Conservation (phyloP, 2,329 filamentous ascomycete genomes). For the Epichloe scottii region DNA sequence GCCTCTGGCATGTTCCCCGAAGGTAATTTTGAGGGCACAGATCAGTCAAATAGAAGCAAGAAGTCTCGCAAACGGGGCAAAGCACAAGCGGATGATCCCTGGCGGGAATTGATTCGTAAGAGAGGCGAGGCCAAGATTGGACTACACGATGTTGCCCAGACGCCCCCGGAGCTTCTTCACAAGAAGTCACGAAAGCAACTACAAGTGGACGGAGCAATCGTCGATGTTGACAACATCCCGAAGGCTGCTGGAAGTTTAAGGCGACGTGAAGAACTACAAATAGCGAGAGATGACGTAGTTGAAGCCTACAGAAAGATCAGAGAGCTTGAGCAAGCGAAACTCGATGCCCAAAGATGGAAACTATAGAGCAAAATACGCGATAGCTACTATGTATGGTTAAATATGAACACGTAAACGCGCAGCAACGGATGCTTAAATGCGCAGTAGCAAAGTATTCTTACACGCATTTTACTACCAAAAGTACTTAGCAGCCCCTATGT, state of each 20-base stretch:
- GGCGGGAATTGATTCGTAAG: conserved; percentile 59
- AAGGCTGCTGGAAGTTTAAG: conserved; percentile 27
- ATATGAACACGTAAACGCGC: not conserved
- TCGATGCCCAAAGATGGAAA: conserved; percentile 9
- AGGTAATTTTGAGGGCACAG: conserved; percentile 27
- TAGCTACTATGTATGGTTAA: not conserved
- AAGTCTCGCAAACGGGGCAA: conserved; percentile 21
- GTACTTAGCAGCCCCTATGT: not conserved
- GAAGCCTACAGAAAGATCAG: conserved; percentile 27
- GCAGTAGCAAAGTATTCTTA: not conserved
- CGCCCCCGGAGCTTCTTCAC: conserved; percentile 63
- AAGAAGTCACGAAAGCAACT: conserved; percentile 27
- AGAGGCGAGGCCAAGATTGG: conserved; percentile 41
- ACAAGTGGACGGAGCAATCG: conserved; percentile 20
- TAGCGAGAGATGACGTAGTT: conserved; percentile 22
- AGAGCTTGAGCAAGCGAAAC: conserved; percentile 25
- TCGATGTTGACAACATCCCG: conserved; percentile 24
- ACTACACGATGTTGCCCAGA: conserved; percentile 52
- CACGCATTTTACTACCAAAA: not conserved
- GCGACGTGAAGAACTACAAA: conserved; percentile 27
- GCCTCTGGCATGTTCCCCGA: conserved; percentile 30
- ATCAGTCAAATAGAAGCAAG: conserved; percentile 22
- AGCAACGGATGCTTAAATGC: too few species aligned
- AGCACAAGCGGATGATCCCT: conserved; percentile 58
- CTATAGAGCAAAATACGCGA: not conserved